phyloP scores from a whole-genome alignment of 768 basidiomycete species.

The Trametes maxima region DNA sequence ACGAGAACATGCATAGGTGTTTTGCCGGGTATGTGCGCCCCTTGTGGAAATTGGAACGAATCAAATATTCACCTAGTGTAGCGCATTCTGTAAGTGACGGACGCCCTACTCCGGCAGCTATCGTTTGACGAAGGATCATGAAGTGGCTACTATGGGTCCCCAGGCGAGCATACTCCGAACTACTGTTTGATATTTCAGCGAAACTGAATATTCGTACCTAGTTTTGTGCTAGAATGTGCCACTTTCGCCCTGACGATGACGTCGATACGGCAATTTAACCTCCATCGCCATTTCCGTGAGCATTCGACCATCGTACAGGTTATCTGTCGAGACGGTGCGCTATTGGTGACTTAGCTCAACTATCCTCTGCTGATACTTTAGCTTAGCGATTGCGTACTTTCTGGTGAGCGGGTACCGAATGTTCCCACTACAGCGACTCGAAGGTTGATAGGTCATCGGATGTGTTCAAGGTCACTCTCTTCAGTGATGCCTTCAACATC shows the following conservation, averaged over 20 bases:
- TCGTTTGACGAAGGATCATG: background rate
- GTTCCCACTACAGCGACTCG: too few species aligned
- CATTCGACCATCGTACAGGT: constrained; percentile 5
- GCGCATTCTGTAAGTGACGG: constrained; percentile 1
- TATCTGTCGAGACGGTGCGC: constrained; percentile 21
- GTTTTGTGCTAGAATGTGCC: constrained; percentile 15
- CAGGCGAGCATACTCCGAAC: background rate
- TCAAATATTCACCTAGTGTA: background rate
- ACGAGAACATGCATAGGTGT: constrained; percentile 10
- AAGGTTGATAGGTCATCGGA: background rate
- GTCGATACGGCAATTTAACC: constrained; percentile 10
- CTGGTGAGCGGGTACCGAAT: background rate
- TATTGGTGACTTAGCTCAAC: background rate
- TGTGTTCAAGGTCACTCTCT: constrained; percentile 5
- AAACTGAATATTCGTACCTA: background rate
- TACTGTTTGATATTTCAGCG: background rate
- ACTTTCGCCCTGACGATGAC: constrained; percentile 17
- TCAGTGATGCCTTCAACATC: constrained; percentile 17
- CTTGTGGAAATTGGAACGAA: background rate
- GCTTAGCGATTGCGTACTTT: constrained; percentile 14
- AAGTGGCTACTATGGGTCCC: constrained; percentile 24
- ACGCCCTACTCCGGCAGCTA: background rate
- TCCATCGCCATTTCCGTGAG: background rate
- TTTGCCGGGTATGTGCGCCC: constrained; percentile 9
- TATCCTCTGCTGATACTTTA: background rate